Base-by-base conservation (phyloP, 305 asterid genomes). In the Nicotiana rustica region DNA sequence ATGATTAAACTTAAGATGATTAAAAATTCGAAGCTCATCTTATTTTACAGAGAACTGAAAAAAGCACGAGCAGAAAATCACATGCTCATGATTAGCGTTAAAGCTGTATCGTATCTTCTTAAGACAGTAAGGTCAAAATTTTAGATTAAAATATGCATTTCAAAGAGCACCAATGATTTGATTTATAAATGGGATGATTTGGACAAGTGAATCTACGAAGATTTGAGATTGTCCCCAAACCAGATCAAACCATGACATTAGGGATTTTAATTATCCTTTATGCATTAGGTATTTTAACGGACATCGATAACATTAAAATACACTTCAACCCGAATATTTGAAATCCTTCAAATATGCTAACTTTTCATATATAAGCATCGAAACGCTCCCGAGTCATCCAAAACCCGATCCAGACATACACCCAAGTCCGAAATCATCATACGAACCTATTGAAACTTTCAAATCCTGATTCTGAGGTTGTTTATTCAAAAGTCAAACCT, bases 51-150 rank as follows among this genome's bases (percentile, higher is more conserved):
- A 55, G 17, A 17, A 57, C 64, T 57, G 21, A 57, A 57, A 17
- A 57, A 19, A 29, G 25, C 35, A 19, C 25, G 67, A 31, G 33
- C 33, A 19, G 10, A 60, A n/a, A 29, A 61, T 61, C 33, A 8
- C 64, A 18, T 4, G 21, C 31, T 61, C 3, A 19, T 61, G 35
- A 19, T 61, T 33, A 61, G 14, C 4, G 6, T 19, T 9, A 10
- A 29, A 61, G 67, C 67, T 61, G 67, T 61, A 61, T 61, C 67
- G 4, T 19, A 61, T 61, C 67, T 61, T 61, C 67, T 61, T 19
- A 19, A 17, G 67, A 8, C 67, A 61, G 35, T 19, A 21, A 19
- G 1, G 67, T 19, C 67, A 61, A 61, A 1, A 0, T 61, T 61
- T 61, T 61, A 19, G 31, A 61, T 61, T 18, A 4, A 61, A 61